Base-by-base conservation (phyloP, 768 basidiomycete genomes). In the Auriscalpium microsporum region DNA sequence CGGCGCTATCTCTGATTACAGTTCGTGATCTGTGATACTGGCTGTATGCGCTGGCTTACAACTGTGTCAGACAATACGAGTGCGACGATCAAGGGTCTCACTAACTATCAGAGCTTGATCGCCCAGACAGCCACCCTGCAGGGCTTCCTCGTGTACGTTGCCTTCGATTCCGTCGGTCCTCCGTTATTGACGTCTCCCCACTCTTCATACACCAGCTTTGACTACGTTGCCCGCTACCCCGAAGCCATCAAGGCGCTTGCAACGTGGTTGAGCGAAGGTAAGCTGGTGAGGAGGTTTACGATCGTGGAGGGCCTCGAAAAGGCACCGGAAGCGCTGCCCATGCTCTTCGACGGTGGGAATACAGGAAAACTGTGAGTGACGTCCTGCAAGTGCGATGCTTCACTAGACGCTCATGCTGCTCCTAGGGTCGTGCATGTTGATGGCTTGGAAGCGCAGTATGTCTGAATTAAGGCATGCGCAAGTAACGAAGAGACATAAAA, bases 1-100 rank as follows among this genome's bases (percentile, higher is more conserved):
- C 62, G 94, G 93, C 54, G 90, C 88, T 36, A 94, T 96, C 60
- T 89, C 92, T 45, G 78, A 79, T 28, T 94, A 93, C 65, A 90
- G 86, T 87, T 58, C 52, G 68, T 28, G 28, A 28, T 28, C 28
- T 28, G 28, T 28, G 28, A 3, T 28, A 4, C 28, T 28, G 28
- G 28, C 28, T 28, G 45, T 48, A 44, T 48, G 14, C 35, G n/a
- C 14, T 40, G 5, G 14, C 21, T 48, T 45, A 19, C 33, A 6
- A 35, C 42, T 45, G 37, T 5, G 37, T 5, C 62, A 88, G 86
- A 88, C 65, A 65, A 74, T 33, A 53, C 72, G 21, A 21, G 21
- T 33, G 54, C 72, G 1, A 79, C 76, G 56, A 84, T 88, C 2
- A 78, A 75, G 57, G 88, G 88, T 11, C 73, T 94, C 16, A 73